A percentile compares a stretch with the other conserved stretches of the same genome.
These are phyloP conservation scores for Achaetomiella virescens DNA, from an alignment of 495 filamentous ascomycete species.

Conservation along the genomic window DNA sequence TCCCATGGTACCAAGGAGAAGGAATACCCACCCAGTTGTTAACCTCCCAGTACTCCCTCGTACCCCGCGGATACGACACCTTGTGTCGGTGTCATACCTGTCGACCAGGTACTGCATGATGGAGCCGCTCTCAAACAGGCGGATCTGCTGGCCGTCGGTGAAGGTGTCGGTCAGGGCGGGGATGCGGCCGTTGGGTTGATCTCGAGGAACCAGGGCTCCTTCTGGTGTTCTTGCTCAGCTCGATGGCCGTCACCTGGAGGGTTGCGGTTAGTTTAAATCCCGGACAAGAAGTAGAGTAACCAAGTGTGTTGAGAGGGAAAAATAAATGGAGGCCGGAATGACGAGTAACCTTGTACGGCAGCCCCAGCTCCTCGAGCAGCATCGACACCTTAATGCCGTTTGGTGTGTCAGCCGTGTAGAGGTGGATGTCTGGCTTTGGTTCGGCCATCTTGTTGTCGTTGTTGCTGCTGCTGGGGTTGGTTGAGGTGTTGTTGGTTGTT, in stretches of 20 bases:
- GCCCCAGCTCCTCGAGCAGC: conserved; percentile 75
- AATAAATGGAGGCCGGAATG: not conserved
- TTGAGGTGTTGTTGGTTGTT: not conserved
- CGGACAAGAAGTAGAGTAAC: no score
- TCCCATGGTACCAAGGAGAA: not conserved
- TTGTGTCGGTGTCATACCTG: conserved; percentile 79
- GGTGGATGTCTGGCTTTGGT: conserved; percentile 33
- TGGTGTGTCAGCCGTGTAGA: conserved; percentile 58
- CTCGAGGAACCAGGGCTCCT: conserved; percentile 69
- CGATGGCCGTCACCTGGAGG: conserved; percentile 52
- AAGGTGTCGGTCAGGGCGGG: conserved; percentile 82
- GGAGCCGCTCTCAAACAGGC: conserved; percentile 75
- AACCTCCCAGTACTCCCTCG: conserved; percentile 69
- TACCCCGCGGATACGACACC: conserved; percentile 70
- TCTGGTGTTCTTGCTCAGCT: conserved; percentile 71
- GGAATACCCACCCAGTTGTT: conserved; percentile 59
- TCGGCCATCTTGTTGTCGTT: conserved; percentile 18
- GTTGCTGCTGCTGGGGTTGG: not conserved
- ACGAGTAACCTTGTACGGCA: conserved; percentile 54
- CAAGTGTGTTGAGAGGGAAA: not conserved
- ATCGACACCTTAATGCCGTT: conserved; percentile 83
- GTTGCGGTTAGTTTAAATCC: no score
- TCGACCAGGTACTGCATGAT: conserved; percentile 84
- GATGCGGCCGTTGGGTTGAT: conserved; percentile 94
- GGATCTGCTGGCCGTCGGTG: conserved; percentile 63